These are phyloP conservation scores for Diutina pseudorugosa DNA, from an alignment of 1,139 yeast genomes.

Conservation along the genomic window DNA sequence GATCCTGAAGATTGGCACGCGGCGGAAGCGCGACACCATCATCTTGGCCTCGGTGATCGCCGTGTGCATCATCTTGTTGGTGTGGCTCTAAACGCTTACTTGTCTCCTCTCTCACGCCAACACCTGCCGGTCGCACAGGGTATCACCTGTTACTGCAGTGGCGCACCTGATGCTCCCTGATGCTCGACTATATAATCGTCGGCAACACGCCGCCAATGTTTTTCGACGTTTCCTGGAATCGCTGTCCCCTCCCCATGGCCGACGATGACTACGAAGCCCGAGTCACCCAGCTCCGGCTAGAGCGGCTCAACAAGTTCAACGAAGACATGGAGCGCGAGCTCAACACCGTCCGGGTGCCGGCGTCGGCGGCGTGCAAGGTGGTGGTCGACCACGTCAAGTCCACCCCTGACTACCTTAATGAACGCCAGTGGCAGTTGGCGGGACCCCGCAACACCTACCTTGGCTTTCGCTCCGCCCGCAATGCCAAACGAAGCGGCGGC, in stretches of 20 bases:
- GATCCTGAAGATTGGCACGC: constrained; percentile 69
- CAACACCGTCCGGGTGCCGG: background rate
- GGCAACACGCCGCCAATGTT: no score
- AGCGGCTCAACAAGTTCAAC: constrained; percentile 2
- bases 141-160: background rate
- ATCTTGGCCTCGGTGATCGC: constrained; percentile 71
- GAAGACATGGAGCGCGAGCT: constrained; percentile 2
- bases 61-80: constrained; percentile 53
- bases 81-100: background rate
- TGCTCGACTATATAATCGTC: no score
- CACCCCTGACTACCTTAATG: constrained; percentile 1
- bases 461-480: background rate
- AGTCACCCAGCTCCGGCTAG: background rate
- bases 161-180: no score
- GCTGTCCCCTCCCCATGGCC: background rate
- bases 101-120: no score
- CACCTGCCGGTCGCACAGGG: background rate
- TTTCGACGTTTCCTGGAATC: no score
- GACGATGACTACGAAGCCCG: background rate
- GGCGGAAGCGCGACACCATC: constrained; percentile 79
- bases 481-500: background rate
- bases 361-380: background rate
- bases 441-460: background rate
- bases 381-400: background rate
- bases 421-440: background rate